Evolutionary conservation across 768 basidiomycete species (phyloP).

Genomic region (Macrocybe gigantea): DNA sequence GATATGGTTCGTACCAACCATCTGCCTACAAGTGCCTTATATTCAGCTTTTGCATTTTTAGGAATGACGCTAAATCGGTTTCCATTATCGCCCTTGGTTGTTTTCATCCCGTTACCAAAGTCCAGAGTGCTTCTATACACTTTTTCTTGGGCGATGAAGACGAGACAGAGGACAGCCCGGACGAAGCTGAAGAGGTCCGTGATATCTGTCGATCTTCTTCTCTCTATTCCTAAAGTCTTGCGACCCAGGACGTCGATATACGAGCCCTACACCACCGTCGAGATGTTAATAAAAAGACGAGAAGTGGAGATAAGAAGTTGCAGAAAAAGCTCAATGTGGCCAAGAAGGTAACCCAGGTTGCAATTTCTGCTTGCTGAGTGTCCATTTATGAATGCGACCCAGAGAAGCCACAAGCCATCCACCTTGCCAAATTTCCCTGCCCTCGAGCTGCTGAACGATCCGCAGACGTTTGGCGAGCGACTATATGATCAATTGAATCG

Average conservation of each 20-base stretch:
- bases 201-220: constrained; percentile 1
- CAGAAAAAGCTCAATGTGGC: constrained; percentile 64
- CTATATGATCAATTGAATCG: constrained; percentile 78
- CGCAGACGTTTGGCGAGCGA: constrained; percentile 93
- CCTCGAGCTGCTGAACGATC: constrained; percentile 87
- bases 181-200: constrained; percentile 56
- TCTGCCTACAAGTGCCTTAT: background rate
- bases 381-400: background rate
- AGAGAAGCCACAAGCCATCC: constrained; percentile 28
- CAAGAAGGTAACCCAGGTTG: constrained; percentile 50
- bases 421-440: constrained; percentile 78
- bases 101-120: constrained; percentile 90
- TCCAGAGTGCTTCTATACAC: constrained; percentile 89
- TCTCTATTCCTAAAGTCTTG: constrained; percentile 6
- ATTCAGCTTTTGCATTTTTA: constrained; percentile 17
- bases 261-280: constrained; percentile 76
- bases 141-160: constrained; percentile 95
- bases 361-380: too few species aligned
- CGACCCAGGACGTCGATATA: constrained; percentile 53
- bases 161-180: constrained; percentile 64
- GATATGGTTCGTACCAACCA: constrained; percentile 55
- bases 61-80: constrained; percentile 89
- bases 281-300: constrained; percentile 92
- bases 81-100: constrained; percentile 89
- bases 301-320: constrained; percentile 76